Base-by-base conservation (phyloP, 352 stramenopile genomes). In the Pythium phragmiticola region DNA sequence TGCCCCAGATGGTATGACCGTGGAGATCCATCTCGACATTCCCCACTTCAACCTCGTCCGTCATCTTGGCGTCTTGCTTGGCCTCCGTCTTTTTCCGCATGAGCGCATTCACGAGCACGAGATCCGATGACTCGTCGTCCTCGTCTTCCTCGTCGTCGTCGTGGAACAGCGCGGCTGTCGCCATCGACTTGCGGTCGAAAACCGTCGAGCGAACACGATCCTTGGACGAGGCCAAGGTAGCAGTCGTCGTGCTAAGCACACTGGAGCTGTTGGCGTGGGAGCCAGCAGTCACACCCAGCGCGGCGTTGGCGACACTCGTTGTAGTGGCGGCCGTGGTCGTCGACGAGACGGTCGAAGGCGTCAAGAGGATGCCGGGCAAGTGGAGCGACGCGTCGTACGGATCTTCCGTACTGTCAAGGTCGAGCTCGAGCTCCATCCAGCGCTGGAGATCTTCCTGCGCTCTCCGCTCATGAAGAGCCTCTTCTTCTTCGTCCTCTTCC, bases 1-100 rank as follows among this genome's bases (percentile, higher is more conserved):
- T 82, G 21, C 83, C 83, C 83, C 83, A 92, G 14, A 92, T 71
- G 23, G 85, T 71, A 26, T 90, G 77, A n/a, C 86, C 58, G 21
- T 63, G 39, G 14, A 19, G 41, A 41, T 63, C 60, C 41, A 7
- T 59, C 46, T 71, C 55, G 7, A 59, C 19, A 16, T 71, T 21
- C 21, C 21, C 21, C 21, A 21, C 21, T 21, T 21, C 21, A 21
- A 21, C 21, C 21, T 21, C 21, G 21, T 21, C 21, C 21, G 21
- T 21, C 21, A 21, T 21, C 21, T 21, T 21, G 21, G 21, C 21
- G 36, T 41, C 36, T 8, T 41, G 36, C 8, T 41, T 41, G 36
- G 36, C 23, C 26, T 16, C 41, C 39, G 36, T 21, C 46, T 71
- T 71, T 36, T 67, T 63, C 3, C 53, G 36, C 21, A 59, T 43